These are phyloP conservation scores for Violaceomyces palustris DNA, from an alignment of 1,284 basidiomycete species.

Conservation along the genomic window DNA sequence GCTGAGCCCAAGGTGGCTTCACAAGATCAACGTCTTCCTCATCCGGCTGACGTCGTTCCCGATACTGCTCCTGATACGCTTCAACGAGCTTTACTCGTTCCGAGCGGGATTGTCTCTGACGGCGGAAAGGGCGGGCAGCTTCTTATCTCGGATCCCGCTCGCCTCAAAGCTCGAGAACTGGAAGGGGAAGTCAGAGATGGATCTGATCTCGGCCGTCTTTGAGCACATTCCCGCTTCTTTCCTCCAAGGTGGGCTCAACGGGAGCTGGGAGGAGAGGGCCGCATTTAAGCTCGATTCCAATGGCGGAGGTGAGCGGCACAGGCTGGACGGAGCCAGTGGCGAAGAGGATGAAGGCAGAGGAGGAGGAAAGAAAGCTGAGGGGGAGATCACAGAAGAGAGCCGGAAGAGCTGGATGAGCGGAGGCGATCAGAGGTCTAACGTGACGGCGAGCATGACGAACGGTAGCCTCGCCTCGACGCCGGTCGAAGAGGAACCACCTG, in stretches of 20 bases:
- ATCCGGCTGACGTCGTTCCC: conserved; percentile 75
- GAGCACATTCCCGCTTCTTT: conserved; percentile 10
- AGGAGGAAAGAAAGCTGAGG: too few relatives aligned
- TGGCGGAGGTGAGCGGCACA: too few relatives aligned
- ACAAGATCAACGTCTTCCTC: conserved; percentile 60
- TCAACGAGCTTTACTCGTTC: conserved; percentile 69
- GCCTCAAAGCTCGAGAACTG: conserved; percentile 7
- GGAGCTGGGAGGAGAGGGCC: conserved; percentile 1
- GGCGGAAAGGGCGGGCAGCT: conserved; percentile 24
- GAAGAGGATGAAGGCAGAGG: too few relatives aligned
- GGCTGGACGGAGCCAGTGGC: too few relatives aligned
- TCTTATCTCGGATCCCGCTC: conserved; percentile 14
- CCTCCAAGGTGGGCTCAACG: conserved; percentile 1
- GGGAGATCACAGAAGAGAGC: too few relatives aligned
- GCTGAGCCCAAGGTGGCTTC: conserved; percentile 51
- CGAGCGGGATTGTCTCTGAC: conserved; percentile 31
- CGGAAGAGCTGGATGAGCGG: too few relatives aligned
- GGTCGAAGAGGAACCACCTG: too few relatives aligned
- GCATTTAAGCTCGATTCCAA: conserved; percentile 1
- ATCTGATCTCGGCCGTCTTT: conserved; percentile 29
- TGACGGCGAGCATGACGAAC: too few relatives aligned
- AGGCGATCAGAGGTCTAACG: too few relatives aligned
- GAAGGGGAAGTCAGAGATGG: conserved; percentile 3
- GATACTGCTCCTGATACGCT: conserved; percentile 71
- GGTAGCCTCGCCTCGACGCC: too few relatives aligned